These are phyloP conservation scores for Mucor saturninus DNA, from an alignment of 371 early-diverging fungal species.

Conservation along the genomic window DNA sequence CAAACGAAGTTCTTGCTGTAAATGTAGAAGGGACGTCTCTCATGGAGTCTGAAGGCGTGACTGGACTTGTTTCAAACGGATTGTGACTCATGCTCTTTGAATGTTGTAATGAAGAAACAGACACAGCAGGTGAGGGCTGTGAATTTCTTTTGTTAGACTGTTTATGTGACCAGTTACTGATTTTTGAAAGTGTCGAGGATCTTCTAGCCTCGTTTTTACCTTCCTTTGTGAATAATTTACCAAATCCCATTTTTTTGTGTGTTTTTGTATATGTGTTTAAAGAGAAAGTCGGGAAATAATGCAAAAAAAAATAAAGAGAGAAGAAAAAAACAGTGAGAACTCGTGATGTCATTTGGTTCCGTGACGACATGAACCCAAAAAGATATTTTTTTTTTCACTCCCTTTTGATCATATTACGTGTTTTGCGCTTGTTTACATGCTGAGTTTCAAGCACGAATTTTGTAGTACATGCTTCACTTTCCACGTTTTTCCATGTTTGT, in stretches of 20 bases:
- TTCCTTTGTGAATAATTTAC: too few relatives aligned
- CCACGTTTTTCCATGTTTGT: slow-evolving; percentile 15
- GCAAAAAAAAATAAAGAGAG: too few relatives aligned
- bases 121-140: slow-evolving; percentile 6
- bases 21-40: slow-evolving; percentile 10
- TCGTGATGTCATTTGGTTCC: too few relatives aligned
- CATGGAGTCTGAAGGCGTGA: slow-evolving; percentile 18
- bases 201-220: too few relatives aligned
- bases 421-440: not conserved
- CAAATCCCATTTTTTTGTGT: too few relatives aligned
- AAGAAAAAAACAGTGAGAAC: too few relatives aligned
- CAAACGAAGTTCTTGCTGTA: slow-evolving; percentile 5
- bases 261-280: too few relatives aligned
- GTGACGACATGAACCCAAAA: too few relatives aligned
- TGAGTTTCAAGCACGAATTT: not conserved
- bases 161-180: too few relatives aligned
- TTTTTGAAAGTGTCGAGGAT: too few relatives aligned
- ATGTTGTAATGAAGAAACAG: not conserved
- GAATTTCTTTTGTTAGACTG: slow-evolving; percentile 8
- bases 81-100: not conserved
- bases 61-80: not conserved
- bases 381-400: too few relatives aligned
- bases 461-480: slow-evolving; percentile 4
- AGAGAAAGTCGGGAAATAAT: not conserved
- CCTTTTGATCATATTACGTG: too few relatives aligned